These are phyloP conservation scores for Tetragonia tetragonoides DNA, from an alignment of 148 eudicot genomes.

Conservation along the genomic window DNA sequence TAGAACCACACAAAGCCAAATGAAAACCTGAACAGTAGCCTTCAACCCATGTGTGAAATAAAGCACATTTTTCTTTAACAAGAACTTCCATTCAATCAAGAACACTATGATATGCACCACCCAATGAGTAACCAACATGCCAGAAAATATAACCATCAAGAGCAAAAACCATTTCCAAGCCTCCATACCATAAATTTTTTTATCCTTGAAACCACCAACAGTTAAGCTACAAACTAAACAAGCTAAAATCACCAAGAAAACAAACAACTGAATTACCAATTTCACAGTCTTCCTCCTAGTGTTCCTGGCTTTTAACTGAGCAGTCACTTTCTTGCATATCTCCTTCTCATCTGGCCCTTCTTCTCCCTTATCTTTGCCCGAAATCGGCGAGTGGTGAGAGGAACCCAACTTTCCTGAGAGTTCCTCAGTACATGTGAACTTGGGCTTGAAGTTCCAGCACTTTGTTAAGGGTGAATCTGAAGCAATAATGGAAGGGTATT, in stretches of 20 bases:
- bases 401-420: too few relatives aligned
- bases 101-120: conserved; percentile 55
- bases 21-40: conserved; percentile 54
- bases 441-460: too few relatives aligned
- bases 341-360: conserved; percentile 60
- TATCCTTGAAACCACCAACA: conserved; percentile 31
- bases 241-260: conserved; percentile 42
- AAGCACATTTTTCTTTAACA: conserved; percentile 68
- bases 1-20: conserved; percentile 74
- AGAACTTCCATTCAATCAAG: conserved; percentile 66
- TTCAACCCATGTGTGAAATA: conserved; percentile 80
- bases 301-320: conserved; percentile 42
- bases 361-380: conserved; percentile 19
- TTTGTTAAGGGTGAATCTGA: too few relatives aligned
- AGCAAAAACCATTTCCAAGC: conserved; percentile 74
- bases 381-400: too few relatives aligned
- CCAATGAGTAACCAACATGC: conserved; percentile 69
- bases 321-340: conserved; percentile 65
- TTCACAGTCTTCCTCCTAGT: conserved; percentile 50
- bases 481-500: too few relatives aligned
- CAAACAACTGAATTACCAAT: conserved; percentile 46
- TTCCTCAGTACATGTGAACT: too few relatives aligned
- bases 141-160: conserved; percentile 69
- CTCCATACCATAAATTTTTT: conserved; percentile 41
- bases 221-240: conserved; percentile 50